A percentile compares a stretch with the other conserved stretches of the same genome.
Conservation (phyloP, 345 rosid genomes). For the Gossypium thurberi region DNA sequence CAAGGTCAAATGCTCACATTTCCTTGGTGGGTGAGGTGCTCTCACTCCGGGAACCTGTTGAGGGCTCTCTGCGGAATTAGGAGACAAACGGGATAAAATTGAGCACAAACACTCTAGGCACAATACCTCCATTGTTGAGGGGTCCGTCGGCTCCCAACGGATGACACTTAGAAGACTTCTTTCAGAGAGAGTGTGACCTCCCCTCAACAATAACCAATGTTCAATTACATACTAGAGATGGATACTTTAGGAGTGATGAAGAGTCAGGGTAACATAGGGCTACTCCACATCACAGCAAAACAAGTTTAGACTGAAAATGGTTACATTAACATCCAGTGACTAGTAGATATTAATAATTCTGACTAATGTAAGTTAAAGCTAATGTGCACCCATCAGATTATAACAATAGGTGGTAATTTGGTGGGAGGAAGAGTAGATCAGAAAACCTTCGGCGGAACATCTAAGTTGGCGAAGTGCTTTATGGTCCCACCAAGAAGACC, state of each 20-base stretch:
- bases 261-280: neutral
- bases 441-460: slow-evolving; percentile 84
- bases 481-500: slow-evolving; percentile 97
- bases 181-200: too few species aligned
- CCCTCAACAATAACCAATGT: too few species aligned
- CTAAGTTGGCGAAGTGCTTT: slow-evolving; percentile 50
- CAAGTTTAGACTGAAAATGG: neutral
- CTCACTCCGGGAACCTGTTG: too few species aligned
- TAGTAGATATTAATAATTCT: neutral
- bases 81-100: too few species aligned
- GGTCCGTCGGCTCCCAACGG: too few species aligned
- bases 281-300: neutral
- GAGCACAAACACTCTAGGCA: too few species aligned
- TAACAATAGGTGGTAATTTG: neutral
- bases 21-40: too few species aligned
- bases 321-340: neutral
- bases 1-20: too few species aligned
- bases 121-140: too few species aligned
- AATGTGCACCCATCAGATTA: neutral
- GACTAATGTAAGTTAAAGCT: neutral
- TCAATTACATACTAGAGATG: neutral
- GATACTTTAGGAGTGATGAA: neutral
- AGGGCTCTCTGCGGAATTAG: too few species aligned
- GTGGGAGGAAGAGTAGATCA: slow-evolving; percentile 15
- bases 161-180: too few species aligned